Evolutionary conservation across 2,329 filamentous ascomycete genomes (phyloP).

Genomic region (Colletotrichum simmondsii): DNA sequence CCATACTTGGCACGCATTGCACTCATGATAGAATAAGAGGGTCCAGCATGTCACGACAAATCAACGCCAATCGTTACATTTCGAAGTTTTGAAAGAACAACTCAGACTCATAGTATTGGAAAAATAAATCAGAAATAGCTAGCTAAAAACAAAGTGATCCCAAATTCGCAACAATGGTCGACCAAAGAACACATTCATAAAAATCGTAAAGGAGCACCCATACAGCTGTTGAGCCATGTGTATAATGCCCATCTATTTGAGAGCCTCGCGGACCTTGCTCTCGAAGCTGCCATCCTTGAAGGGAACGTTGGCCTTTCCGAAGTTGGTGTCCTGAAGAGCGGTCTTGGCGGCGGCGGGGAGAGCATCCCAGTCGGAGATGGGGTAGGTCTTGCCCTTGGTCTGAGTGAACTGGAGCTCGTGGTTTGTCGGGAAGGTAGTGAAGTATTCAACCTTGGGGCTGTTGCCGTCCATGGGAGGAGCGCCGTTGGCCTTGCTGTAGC

Average conservation of each 20-base stretch:
- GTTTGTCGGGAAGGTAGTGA: slow-evolving; percentile 44
- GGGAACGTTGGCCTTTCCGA: slow-evolving; percentile 53
- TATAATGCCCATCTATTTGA: neutral
- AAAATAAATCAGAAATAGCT: neutral
- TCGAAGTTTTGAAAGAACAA: neutral
- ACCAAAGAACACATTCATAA: neutral
- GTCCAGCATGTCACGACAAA: neutral
- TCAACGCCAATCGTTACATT: neutral
- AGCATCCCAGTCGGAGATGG: slow-evolving; percentile 54
- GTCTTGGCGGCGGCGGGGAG: slow-evolving; percentile 46
- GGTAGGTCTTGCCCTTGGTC: slow-evolving; percentile 49
- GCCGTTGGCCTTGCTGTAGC: slow-evolving; percentile 40
- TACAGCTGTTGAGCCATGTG: neutral
- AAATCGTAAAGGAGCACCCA: neutral
- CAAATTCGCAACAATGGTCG: neutral
- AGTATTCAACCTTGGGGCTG: slow-evolving; percentile 45
- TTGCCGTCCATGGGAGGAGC: slow-evolving; percentile 36
- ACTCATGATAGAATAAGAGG: neutral
- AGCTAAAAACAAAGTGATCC: neutral
- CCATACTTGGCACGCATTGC: neutral
- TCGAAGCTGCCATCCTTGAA: slow-evolving; percentile 46
- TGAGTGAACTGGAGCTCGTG: slow-evolving; percentile 49
- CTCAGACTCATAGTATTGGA: neutral
- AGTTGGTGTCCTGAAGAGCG: slow-evolving; percentile 50
- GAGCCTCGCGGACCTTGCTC: slow-evolving; percentile 1